Percentiles rank a stretch among this genome's conserved stretches.
Conservation (phyloP, 495 filamentous ascomycete species). For the Stereocaulon alpinum region DNA sequence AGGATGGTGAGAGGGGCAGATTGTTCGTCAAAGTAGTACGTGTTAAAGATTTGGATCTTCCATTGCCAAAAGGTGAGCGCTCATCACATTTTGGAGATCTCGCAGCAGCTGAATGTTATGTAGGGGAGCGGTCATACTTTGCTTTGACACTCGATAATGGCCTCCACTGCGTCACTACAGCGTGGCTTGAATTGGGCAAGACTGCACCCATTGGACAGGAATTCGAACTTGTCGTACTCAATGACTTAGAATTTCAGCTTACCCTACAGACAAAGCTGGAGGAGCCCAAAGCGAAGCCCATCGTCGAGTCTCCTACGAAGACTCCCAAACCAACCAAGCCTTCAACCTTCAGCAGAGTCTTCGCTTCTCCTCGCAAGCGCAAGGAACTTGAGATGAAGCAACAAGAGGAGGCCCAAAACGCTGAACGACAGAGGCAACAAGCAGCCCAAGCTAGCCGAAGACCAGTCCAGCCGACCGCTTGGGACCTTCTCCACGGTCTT, state of each 20-base stretch:
- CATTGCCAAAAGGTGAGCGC: conserved; percentile 73
- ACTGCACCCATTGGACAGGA: conserved; percentile 95
- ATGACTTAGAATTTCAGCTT: conserved; percentile 93
- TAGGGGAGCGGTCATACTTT: conserved; percentile 85
- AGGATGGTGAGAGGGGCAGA: conserved; percentile 80
- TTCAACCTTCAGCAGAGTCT: conserved; percentile 82
- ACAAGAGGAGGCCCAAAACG: conserved; percentile 61
- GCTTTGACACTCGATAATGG: conserved; percentile 93
- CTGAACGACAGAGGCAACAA: conserved; percentile 47
- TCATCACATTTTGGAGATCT: not conserved
- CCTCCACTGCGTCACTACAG: conserved; percentile 91
- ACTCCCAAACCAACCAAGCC: conserved; percentile 48
- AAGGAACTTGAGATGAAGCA: conserved; percentile 81
- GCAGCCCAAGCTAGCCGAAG: conserved; percentile 55
- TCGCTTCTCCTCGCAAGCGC: conserved; percentile 87
- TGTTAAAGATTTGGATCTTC: conserved; percentile 87
- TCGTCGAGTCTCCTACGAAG: conserved; percentile 47
- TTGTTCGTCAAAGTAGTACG: conserved; percentile 96
- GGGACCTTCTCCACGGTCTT: conserved; percentile 77
- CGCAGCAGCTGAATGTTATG: conserved; percentile 23
- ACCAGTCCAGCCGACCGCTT: conserved; percentile 48
- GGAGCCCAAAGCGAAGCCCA: conserved; percentile 50
- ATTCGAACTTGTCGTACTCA: conserved; percentile 93
- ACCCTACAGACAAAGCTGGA: conserved; percentile 93
- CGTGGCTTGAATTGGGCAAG: conserved; percentile 86